phyloP scores from a whole-genome alignment of 2,329 filamentous ascomycete species.

The Cercospora zeina region DNA sequence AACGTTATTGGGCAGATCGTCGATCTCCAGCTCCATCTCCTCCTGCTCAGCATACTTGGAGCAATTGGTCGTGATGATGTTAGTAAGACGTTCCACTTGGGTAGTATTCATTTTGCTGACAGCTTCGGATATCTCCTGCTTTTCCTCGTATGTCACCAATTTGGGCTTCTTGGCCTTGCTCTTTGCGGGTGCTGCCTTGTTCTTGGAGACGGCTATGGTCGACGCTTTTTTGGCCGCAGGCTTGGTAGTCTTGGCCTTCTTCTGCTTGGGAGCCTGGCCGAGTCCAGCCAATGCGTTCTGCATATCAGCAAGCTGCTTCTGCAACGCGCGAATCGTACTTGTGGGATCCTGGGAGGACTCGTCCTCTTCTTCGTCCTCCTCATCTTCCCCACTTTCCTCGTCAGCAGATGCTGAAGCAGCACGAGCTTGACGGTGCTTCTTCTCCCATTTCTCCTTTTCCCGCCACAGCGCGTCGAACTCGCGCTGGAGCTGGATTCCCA shows the following conservation, averaged over 20 bases:
- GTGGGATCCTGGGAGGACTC: conserved; percentile 45
- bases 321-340: conserved; percentile 66
- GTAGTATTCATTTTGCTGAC: conserved; percentile 65
- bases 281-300: conserved; percentile 49
- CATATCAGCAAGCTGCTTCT: conserved; percentile 61
- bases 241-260: conserved; percentile 43
- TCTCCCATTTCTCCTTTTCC: conserved; percentile 78
- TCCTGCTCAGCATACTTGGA: conserved; percentile 64
- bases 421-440: conserved; percentile 68
- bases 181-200: conserved; percentile 35
- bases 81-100: conserved; percentile 77
- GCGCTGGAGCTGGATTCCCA: conserved; percentile 71
- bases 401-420: conserved; percentile 65
- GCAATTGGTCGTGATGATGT: conserved; percentile 84
- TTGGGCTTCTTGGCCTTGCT: conserved; percentile 59
- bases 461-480: conserved; percentile 75
- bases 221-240: conserved; percentile 29
- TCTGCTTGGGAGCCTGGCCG: conserved; percentile 45
- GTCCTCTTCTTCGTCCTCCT: conserved; percentile 58
- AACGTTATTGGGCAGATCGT: conserved; percentile 57
- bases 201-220: conserved; percentile 46
- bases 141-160: conserved; percentile 74
- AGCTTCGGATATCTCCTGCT: conserved; percentile 74
- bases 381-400: conserved; percentile 70
- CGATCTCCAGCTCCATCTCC: conserved; percentile 66